Conservation (phyloP, 1,284 basidiomycete genomes). For the Inonotus obliquus region DNA sequence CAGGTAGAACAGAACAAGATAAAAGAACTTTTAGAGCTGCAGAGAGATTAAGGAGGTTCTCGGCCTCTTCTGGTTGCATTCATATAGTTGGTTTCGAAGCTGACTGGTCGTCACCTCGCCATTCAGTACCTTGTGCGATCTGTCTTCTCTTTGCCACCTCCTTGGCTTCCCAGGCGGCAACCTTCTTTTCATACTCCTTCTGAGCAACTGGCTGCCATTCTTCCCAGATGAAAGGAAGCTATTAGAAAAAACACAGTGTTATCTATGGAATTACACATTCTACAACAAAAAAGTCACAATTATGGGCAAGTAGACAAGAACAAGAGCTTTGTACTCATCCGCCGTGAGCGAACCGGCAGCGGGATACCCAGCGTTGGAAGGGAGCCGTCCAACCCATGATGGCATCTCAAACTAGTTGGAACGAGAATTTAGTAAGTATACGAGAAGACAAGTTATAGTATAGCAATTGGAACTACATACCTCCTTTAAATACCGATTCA, state of each 20-base stretch:
- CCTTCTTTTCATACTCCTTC: slow-evolving; percentile 5
- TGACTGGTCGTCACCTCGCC: too few species aligned
- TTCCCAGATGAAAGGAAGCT: slow-evolving; percentile 20
- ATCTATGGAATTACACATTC: not conserved
- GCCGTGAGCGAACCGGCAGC: slow-evolving; percentile 8
- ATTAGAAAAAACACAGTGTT: not conserved
- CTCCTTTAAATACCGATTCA: not conserved
- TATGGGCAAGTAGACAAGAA: not conserved
- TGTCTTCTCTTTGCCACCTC: too few species aligned
- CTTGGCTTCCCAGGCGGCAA: not conserved
- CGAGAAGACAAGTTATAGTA: not conserved
- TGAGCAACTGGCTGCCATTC: slow-evolving; percentile 13
- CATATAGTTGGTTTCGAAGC: too few species aligned
- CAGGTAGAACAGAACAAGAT: too few species aligned
- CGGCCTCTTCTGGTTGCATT: too few species aligned
- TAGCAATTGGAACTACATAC: not conserved
- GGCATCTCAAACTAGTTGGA: slow-evolving; percentile 18
- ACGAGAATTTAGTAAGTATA: not conserved
- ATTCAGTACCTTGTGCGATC: too few species aligned
- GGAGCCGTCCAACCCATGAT: slow-evolving; percentile 4
- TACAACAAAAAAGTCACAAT: not conserved
- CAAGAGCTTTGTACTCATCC: slow-evolving; percentile 11
- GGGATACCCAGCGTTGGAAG: slow-evolving; percentile 6
- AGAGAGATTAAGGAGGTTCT: too few species aligned
- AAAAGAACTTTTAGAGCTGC: too few species aligned